Evolutionary conservation across 2,329 filamentous ascomycete species (phyloP).

Genomic region (Calonectria honghensis): DNA sequence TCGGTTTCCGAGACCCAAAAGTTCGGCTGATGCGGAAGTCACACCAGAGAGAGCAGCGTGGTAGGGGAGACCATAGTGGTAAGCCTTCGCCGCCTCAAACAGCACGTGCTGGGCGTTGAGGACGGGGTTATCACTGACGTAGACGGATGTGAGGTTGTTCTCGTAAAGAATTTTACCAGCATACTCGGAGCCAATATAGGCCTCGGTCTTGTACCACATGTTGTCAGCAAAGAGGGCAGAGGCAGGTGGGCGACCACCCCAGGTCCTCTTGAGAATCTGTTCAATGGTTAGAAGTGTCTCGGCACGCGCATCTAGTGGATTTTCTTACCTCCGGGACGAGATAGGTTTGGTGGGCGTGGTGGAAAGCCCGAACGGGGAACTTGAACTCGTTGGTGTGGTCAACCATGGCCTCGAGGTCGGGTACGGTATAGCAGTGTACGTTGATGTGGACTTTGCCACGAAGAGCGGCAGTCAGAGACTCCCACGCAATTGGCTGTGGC

Average conservation of each 20-base stretch:
- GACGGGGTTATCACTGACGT: conserved; percentile 83
- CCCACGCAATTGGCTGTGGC: conserved; percentile 78
- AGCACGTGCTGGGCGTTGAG: conserved; percentile 82
- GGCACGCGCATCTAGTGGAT: neutral
- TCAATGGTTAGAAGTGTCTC: conserved; percentile 19
- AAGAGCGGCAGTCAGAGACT: conserved; percentile 77
- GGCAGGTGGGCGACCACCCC: conserved; percentile 72
- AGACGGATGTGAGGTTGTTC: conserved; percentile 78
- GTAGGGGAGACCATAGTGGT: conserved; percentile 77
- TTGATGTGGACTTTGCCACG: conserved; percentile 82
- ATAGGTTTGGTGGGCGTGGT: conserved; percentile 81
- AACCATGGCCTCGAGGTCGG: conserved; percentile 81
- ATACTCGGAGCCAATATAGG: conserved; percentile 78
- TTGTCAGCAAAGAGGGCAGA: conserved; percentile 82
- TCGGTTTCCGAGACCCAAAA: conserved; percentile 74
- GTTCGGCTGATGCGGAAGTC: conserved; percentile 75
- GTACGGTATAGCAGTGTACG: conserved; percentile 82
- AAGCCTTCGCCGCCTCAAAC: conserved; percentile 77
- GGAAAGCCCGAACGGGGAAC: conserved; percentile 79
- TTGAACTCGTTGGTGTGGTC: conserved; percentile 83
- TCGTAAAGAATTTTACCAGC: conserved; percentile 81
- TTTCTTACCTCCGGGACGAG: conserved; percentile 76
- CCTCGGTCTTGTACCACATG: conserved; percentile 83
- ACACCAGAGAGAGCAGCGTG: conserved; percentile 75
- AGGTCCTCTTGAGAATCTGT: conserved; percentile 74